Percentiles rank a stretch among this genome's conserved stretches.
phyloP scores from a whole-genome alignment of 2,329 filamentous ascomycete species.

The Aspergillus arachidicola region DNA sequence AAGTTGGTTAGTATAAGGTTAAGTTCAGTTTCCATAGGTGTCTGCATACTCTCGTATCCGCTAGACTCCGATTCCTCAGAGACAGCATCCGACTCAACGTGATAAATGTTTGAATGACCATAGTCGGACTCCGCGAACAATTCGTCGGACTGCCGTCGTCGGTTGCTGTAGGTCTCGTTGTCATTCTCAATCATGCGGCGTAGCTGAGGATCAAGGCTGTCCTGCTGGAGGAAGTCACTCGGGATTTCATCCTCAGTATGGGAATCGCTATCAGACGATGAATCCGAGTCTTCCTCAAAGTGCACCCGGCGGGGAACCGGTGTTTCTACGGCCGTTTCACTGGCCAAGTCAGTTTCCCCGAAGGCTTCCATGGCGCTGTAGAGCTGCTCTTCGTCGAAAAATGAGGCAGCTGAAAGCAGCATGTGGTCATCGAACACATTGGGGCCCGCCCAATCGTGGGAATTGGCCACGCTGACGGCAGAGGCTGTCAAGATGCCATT shows the following conservation, averaged over 20 bases:
- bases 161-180: slow-evolving; percentile 34
- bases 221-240: slow-evolving; percentile 77
- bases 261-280: slow-evolving; percentile 61
- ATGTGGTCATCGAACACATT: slow-evolving; percentile 46
- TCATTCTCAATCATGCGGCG: slow-evolving; percentile 74
- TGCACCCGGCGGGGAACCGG: slow-evolving; percentile 67
- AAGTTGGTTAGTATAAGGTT: slow-evolving; percentile 48
- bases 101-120: slow-evolving; percentile 45
- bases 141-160: slow-evolving; percentile 40
- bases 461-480: slow-evolving; percentile 20
- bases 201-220: slow-evolving; percentile 70
- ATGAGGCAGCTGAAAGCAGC: slow-evolving; percentile 43
- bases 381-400: slow-evolving; percentile 48
- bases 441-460: slow-evolving; percentile 58
- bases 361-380: slow-evolving; percentile 43
- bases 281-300: slow-evolving; percentile 66
- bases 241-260: slow-evolving; percentile 66
- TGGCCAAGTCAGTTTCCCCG: slow-evolving; percentile 39
- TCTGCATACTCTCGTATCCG: slow-evolving; percentile 61
- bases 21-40: slow-evolving; percentile 25
- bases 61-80: slow-evolving; percentile 46
- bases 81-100: slow-evolving; percentile 49
- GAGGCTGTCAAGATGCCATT: slow-evolving; percentile 27
- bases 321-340: slow-evolving; percentile 42
- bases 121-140: slow-evolving; percentile 43